Evolutionary conservation across 2,329 filamentous ascomycete species (phyloP).

Genomic region (Aspergillus amoenus): DNA sequence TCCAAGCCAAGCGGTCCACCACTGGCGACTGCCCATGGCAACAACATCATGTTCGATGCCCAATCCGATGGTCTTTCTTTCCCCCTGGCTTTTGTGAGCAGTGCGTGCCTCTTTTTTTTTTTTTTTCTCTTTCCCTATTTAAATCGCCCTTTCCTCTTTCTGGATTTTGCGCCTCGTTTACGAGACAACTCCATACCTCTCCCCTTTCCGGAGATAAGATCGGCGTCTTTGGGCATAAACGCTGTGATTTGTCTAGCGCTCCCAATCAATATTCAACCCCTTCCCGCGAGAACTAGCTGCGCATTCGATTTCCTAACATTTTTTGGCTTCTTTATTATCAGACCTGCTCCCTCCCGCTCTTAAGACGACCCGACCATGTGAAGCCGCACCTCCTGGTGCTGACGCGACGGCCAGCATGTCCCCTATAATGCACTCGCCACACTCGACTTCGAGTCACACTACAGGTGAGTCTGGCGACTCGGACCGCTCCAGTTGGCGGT

Average conservation of each 20-base stretch:
- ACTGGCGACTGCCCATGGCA: constrained; percentile 31
- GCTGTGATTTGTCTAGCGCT: background rate
- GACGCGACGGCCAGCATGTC: constrained; percentile 25
- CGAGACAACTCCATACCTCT: background rate
- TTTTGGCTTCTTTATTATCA: constrained; percentile 11
- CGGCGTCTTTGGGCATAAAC: background rate
- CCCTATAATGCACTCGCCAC: constrained; percentile 18
- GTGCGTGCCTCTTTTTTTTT: constrained; percentile 28
- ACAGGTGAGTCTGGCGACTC: constrained; percentile 38
- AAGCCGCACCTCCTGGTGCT: constrained; percentile 29
- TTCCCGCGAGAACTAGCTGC: background rate
- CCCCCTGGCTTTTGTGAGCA: constrained; percentile 34
- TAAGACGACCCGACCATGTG: constrained; percentile 34
- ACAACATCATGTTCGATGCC: constrained; percentile 45
- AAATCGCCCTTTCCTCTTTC: constrained; percentile 8
- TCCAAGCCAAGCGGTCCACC: constrained; percentile 25
- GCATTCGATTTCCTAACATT: constrained; percentile 4
- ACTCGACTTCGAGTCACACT: constrained; percentile 22
- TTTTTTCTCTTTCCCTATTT: constrained; percentile 7
- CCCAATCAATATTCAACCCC: background rate
- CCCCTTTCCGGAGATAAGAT: constrained; percentile 1
- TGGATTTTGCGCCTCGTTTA: constrained; percentile 5
- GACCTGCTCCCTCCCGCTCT: constrained; percentile 26
- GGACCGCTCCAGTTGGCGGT: constrained; percentile 29
- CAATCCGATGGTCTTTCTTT: constrained; percentile 37